Base-by-base conservation (phyloP, 2,329 filamentous ascomycete genomes). In the Pseudopithomyces chartarum region DNA sequence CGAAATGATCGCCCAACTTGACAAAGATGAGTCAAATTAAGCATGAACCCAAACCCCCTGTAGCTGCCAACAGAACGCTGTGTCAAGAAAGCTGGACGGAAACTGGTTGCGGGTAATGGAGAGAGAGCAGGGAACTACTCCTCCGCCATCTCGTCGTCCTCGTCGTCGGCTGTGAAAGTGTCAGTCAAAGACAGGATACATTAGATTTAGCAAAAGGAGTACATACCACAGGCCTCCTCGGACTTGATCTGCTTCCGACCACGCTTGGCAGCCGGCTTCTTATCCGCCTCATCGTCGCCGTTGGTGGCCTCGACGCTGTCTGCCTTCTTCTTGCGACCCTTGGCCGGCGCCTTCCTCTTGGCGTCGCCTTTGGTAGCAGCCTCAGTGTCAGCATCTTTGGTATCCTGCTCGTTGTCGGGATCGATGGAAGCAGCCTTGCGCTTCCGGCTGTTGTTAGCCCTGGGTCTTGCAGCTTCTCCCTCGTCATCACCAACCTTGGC, bases 241-340 rank as follows among this genome's bases (percentile, higher is more conserved):
- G 49, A 60, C 64, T 69, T 71, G 36, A 34, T 44, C 40, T 64
- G 69, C 59, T 61, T 66, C 12, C 57, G 13, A 43, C 62, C 57
- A 42, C 52, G 54, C 15, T 59, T 69, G 11, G 55, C 54, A 29
- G 60, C 39, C 3, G 55, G 52, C 54, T 60, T 60, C 58, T 64
- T 62, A 15, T 49, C 42, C 48, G 15, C 29, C 11, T 32, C 38
- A 23, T 19, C 48, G 11, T 46, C 48, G 26, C 26, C 26, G 8
- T 29, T 29, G 26, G 4, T 8, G 1, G 15, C 48, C 26, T 33
- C 36, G 17, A 26, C 43, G 20, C 36, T 43, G 6, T 40, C 40
- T 13, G 58, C 57, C 6, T 47, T 44, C 26, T 52, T 22, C 62
- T 50, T 60, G 22, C 58, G 53, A 10, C 33, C 52, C 22, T 59